These are phyloP conservation scores for Citrullus colocynthis DNA, from an alignment of 306 rosid genomes.

Conservation along the genomic window DNA sequence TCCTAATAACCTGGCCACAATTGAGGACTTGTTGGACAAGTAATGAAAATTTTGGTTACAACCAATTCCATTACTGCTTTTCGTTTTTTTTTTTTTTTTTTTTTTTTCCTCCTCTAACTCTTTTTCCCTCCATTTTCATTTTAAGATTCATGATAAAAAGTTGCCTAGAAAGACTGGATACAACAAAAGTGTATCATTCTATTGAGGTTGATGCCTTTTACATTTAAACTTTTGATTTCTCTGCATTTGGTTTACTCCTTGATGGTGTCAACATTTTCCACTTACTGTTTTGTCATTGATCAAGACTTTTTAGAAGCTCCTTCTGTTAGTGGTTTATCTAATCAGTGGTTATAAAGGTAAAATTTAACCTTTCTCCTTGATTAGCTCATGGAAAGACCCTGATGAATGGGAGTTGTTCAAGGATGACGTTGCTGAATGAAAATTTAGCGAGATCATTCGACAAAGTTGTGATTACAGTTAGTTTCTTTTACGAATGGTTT, in stretches of 20 bases:
- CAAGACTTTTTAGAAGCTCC: conserved; percentile 45
- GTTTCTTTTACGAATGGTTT: not conserved
- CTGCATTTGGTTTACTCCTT: conserved; percentile 31
- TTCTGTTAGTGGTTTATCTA: conserved; percentile 48
- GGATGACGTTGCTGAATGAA: not conserved
- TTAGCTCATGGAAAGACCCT: not conserved
- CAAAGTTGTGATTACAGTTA: not conserved
- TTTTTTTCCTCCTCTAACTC: not conserved
- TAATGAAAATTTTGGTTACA: conserved; percentile 38
- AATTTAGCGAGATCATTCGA: not conserved
- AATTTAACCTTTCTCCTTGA: not conserved
- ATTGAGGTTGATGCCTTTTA: conserved; percentile 1
- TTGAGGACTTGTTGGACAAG: conserved; percentile 76
- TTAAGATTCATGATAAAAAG: conserved; percentile 63
- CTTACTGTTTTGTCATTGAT: conserved; percentile 38
- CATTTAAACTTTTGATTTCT: conserved; percentile 3
- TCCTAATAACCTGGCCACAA: conserved; percentile 91
- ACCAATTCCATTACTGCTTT: conserved; percentile 5
- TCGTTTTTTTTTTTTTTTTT: conserved; percentile 9
- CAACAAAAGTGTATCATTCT: conserved; percentile 49
- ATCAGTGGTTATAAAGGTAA: conserved; percentile 71
- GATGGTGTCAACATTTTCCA: conserved; percentile 42
- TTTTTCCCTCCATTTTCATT: conserved; percentile 15
- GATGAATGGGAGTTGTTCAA: not conserved
- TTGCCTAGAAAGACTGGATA: not conserved